phyloP scores from a whole-genome alignment of 78 protist species.

The Tieghemostelium lacteum region DNA sequence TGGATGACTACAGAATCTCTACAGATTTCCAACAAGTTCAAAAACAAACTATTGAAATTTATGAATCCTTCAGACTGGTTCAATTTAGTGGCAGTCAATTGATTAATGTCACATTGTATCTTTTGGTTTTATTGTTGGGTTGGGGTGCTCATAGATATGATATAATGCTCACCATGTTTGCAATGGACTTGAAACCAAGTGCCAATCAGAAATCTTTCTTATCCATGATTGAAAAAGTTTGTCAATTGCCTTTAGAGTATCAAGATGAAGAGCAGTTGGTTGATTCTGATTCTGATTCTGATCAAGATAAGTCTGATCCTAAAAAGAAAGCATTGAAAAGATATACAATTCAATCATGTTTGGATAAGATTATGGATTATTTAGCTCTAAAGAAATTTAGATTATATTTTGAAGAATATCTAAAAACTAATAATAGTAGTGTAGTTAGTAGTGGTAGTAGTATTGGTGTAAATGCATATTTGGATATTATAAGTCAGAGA shows the following conservation, averaged over 20 bases:
- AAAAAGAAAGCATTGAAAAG: not conserved
- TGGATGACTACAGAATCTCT: slow-evolving; percentile 18
- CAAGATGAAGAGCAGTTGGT: not conserved
- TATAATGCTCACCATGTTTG: slow-evolving; percentile 8
- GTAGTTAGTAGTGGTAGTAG: not conserved
- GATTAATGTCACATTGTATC: no score
- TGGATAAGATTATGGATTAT: slow-evolving; percentile 1
- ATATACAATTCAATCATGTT: no score
- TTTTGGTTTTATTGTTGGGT: slow-evolving; percentile 27
- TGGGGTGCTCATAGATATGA: slow-evolving; percentile 50
- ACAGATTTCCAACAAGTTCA: not conserved
- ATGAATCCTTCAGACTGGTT: not conserved
- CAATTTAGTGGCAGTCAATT: no score
- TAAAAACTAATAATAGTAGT: not conserved
- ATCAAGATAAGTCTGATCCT: not conserved
- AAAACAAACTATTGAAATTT: not conserved
- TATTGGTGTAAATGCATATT: no score
- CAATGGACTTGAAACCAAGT: not conserved
- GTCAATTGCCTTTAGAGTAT: not conserved
- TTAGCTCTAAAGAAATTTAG: slow-evolving; percentile 1
- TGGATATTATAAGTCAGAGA: slow-evolving; percentile 4
- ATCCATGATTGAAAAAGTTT: not conserved
- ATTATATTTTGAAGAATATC: not conserved
- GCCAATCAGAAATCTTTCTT: not conserved
- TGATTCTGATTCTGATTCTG: not conserved